phyloP scores from a whole-genome alignment of 352 stramenopile genomes.

The Globisporangium nodosum region DNA sequence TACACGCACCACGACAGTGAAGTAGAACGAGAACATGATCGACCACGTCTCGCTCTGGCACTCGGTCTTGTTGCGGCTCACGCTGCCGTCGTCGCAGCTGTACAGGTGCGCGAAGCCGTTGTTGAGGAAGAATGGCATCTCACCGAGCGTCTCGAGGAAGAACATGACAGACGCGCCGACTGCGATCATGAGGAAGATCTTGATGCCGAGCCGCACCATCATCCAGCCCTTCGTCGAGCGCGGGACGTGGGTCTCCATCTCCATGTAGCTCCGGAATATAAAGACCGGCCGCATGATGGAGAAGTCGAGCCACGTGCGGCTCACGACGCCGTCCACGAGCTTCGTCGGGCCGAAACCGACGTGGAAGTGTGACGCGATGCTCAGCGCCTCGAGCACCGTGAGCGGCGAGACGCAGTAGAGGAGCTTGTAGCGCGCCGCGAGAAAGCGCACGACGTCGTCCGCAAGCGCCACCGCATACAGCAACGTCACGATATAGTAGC shows the following conservation, averaged over 20 bases:
- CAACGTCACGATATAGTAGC: conserved; percentile 60
- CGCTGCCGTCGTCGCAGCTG: conserved; percentile 49
- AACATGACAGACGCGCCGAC: conserved; percentile 80
- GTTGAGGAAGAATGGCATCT: conserved; percentile 69
- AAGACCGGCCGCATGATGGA: conserved; percentile 81
- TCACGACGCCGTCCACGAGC: conserved; percentile 44
- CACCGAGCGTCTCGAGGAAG: conserved; percentile 83
- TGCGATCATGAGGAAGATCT: conserved; percentile 80
- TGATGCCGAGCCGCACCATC: conserved; percentile 73
- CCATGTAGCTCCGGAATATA: conserved; percentile 75
- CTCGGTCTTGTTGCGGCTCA: conserved; percentile 41
- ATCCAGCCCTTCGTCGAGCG: conserved; percentile 71
- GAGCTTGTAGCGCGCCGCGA: conserved; percentile 75
- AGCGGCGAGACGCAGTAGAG: conserved; percentile 70
- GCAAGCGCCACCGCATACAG: conserved; percentile 58
- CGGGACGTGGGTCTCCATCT: conserved; percentile 79
- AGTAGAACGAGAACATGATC: conserved; percentile 88
- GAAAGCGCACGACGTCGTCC: conserved; percentile 73
- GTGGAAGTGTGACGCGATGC: conserved; percentile 64
- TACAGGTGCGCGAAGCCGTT: conserved; percentile 85
- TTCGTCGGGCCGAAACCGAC: conserved; percentile 72
- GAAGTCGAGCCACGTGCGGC: conserved; percentile 80
- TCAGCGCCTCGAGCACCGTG: conserved; percentile 70
- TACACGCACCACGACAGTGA: conserved; percentile 73
- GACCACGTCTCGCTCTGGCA: conserved; percentile 74